A percentile compares a stretch with the other conserved stretches of the same genome.
Evolutionary conservation across 2,329 filamentous ascomycete species (phyloP).

Genomic region (Nemania sp.): DNA sequence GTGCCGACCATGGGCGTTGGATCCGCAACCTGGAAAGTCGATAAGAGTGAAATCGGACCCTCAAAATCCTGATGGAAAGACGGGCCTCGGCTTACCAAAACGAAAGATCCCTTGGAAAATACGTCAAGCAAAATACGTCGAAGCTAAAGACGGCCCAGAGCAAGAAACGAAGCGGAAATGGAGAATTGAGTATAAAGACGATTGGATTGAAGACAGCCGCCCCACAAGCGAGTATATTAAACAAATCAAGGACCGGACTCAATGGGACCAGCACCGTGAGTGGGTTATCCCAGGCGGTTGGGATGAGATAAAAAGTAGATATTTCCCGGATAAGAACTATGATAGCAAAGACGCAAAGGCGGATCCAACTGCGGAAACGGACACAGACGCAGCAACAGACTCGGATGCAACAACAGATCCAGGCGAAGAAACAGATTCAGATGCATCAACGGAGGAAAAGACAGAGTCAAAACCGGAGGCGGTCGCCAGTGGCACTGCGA

Average conservation of each 20-base stretch:
- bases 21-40: neutral
- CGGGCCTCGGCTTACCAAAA: neutral
- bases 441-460: no score
- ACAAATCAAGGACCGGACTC: neutral
- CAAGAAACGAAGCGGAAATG: neutral
- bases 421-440: neutral
- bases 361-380: neutral
- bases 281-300: neutral
- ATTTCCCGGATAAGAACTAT: neutral
- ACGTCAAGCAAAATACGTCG: neutral
- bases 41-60: neutral
- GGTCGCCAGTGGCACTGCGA: neutral
- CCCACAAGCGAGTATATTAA: neutral
- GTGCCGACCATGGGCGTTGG: neutral
- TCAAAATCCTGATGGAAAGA: neutral
- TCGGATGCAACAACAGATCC: neutral
- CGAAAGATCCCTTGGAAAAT: neutral
- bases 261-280: neutral
- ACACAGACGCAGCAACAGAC: neutral
- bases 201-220: neutral
- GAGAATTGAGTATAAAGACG: neutral
- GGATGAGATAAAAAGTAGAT: neutral
- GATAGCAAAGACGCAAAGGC: neutral
- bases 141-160: neutral
- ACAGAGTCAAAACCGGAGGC: neutral